These are phyloP conservation scores for Leucosporidium yakuticum DNA, from an alignment of 768 basidiomycete species.

Conservation along the genomic window DNA sequence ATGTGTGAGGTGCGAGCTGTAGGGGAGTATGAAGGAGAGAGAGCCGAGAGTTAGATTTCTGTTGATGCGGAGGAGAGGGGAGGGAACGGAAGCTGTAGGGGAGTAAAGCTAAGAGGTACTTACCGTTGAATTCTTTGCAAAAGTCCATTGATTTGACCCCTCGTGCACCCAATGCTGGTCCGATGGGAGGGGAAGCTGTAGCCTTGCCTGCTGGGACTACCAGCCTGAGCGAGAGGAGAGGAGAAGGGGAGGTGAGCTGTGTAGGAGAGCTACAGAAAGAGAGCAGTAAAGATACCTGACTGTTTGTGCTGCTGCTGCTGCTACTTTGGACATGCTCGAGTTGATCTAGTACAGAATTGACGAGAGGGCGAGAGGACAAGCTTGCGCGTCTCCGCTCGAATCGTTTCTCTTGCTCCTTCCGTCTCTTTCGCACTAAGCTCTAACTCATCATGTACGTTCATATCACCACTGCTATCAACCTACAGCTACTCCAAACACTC, in stretches of 20 bases:
- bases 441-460: too few relatives aligned
- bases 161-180: constrained; percentile 92
- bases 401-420: too few relatives aligned
- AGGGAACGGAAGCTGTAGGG: neutral
- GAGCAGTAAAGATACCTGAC: constrained; percentile 3
- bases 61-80: neutral
- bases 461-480: too few relatives aligned
- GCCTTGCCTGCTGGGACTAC: constrained; percentile 90
- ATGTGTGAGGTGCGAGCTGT: constrained; percentile 81
- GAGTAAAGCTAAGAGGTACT: neutral
- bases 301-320: constrained; percentile 16
- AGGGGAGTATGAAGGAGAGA: neutral
- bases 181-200: constrained; percentile 89
- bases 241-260: too few relatives aligned
- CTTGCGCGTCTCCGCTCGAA: too few relatives aligned
- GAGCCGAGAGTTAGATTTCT: neutral
- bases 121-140: constrained; percentile 90
- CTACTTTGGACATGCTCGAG: constrained; percentile 18
- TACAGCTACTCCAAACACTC: too few relatives aligned
- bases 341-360: too few relatives aligned
- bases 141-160: constrained; percentile 99
- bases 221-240: constrained; percentile 53
- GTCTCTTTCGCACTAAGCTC: too few relatives aligned
- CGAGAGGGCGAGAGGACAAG: too few relatives aligned
- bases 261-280: neutral